Base-by-base conservation (phyloP, 2,329 filamentous ascomycete genomes). In the Fusarium coffeatum region DNA sequence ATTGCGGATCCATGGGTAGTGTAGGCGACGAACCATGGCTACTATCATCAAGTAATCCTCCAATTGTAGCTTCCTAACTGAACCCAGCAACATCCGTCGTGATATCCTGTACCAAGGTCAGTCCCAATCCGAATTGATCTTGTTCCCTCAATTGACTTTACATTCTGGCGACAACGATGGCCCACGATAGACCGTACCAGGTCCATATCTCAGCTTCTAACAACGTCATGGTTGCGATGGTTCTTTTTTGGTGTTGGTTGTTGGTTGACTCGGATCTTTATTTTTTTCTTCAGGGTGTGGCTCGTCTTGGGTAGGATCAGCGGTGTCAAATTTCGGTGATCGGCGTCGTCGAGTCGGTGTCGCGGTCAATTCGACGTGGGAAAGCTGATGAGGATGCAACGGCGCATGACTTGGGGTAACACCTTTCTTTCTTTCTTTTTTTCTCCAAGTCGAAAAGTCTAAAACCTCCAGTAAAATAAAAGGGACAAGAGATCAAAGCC, bases 21-120 rank as follows among this genome's bases (percentile, higher is more conserved):
- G 18, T n/a, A 11, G 23, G 40, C 27, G 46, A 70, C 85, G 81
- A 67, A 88, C 77, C 69, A 87, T 80, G 6, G 85, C 84, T 37
- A 86, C 76, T 4, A 87, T 6, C 84, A 89, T 89, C 28, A 89
- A 70, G 66, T 80, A 85, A 75, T 90, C 88, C 64, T 90, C 87
- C 4, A 77, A 25, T 69, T 88, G 86, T 40, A 89, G 79, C 56
- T 83, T 83, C 58, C 77, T 83, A 54, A 86, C 72, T 5, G 86
- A 84, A 9, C 82, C 81, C 15, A 81, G 70, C 50, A 82, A 73
- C 20, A 82, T 62, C 43, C 78, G 78, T 71, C 83, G 80, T 34
- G 81, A 82, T 48, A 74, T 66, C 70, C 80, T 82, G 25, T 49
- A 27, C 20, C 48, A 51, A 23, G 8, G 46, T 56, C 40, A 59